Evolutionary conservation across 2,329 filamentous ascomycete species (phyloP).

Genomic region (Pseudopyrenochaeta lycopersici): DNA sequence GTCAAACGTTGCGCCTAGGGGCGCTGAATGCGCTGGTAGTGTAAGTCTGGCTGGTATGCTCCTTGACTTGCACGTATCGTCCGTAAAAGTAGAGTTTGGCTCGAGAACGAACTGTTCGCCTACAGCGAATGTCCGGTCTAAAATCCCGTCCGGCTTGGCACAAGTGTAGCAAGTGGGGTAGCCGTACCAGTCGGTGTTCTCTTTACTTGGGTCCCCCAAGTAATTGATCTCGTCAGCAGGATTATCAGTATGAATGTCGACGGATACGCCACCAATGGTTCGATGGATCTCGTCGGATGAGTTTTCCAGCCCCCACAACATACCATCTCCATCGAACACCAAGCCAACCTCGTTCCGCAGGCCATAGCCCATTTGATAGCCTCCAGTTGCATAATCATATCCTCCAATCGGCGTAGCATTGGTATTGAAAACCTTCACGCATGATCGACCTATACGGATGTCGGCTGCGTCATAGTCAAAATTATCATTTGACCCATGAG

Average conservation of each 20-base stretch:
- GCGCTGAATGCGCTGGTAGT: constrained; percentile 37
- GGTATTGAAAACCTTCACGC: constrained; percentile 68
- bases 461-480: constrained; percentile 64
- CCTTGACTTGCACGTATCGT: constrained; percentile 30
- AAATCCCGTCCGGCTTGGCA: constrained; percentile 55
- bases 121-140: constrained; percentile 28
- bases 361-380: constrained; percentile 67
- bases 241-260: constrained; percentile 71
- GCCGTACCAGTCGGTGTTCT: constrained; percentile 67
- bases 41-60: constrained; percentile 28
- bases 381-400: constrained; percentile 60
- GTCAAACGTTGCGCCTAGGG: constrained; percentile 38
- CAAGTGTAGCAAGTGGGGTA: constrained; percentile 74
- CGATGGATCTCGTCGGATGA: constrained; percentile 69
- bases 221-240: constrained; percentile 79
- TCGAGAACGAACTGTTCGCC: constrained; percentile 43
- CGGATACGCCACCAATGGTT: constrained; percentile 55
- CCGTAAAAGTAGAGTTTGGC: constrained; percentile 38
- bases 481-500: constrained; percentile 69
- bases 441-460: constrained; percentile 64
- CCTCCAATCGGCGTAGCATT: constrained; percentile 36
- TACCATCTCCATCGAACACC: constrained; percentile 40
- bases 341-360: constrained; percentile 75
- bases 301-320: constrained; percentile 69
- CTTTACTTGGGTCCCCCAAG: constrained; percentile 61